Percentiles rank a stretch among this genome's conserved stretches.
Conservation (phyloP, 1,284 basidiomycete genomes). For the Amylostereum areolatum region DNA sequence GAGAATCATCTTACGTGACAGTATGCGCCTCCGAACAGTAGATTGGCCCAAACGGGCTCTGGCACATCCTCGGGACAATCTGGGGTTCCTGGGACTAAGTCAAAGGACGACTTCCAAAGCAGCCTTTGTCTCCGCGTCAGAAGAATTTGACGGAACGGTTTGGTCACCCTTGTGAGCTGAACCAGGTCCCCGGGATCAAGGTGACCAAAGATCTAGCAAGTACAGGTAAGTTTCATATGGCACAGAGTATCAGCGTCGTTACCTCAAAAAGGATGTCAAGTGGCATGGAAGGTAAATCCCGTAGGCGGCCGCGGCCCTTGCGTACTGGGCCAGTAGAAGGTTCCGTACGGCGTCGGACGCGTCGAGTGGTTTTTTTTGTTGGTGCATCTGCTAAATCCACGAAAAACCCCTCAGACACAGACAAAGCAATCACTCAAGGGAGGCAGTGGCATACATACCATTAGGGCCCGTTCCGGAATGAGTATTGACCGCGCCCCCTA, state of each 20-base stretch:
- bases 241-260: not conserved
- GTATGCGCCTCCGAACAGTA: constrained; percentile 8
- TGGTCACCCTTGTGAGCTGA: constrained; percentile 7
- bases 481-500: too few relatives aligned
- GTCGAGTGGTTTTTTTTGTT: too few relatives aligned
- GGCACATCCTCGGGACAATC: constrained; percentile 7
- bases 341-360: too few relatives aligned
- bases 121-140: constrained; percentile 1
- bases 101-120: constrained; percentile 8
- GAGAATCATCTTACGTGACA: constrained; percentile 6
- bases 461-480: too few relatives aligned
- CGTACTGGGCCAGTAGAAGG: too few relatives aligned
- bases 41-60: constrained; percentile 5
- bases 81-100: constrained; percentile 1
- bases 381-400: too few relatives aligned
- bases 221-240: not conserved
- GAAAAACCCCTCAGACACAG: too few relatives aligned
- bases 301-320: too few relatives aligned
- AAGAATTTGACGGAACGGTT: constrained; percentile 7
- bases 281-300: not conserved
- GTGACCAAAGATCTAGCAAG: constrained; percentile 7
- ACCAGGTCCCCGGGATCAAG: constrained; percentile 8
- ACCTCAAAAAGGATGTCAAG: not conserved
- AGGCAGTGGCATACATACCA: too few relatives aligned
- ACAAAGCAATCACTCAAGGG: too few relatives aligned